Evolutionary conservation across 2,329 filamentous ascomycete genomes (phyloP).

Genomic region (Trichoderma endophyticum): DNA sequence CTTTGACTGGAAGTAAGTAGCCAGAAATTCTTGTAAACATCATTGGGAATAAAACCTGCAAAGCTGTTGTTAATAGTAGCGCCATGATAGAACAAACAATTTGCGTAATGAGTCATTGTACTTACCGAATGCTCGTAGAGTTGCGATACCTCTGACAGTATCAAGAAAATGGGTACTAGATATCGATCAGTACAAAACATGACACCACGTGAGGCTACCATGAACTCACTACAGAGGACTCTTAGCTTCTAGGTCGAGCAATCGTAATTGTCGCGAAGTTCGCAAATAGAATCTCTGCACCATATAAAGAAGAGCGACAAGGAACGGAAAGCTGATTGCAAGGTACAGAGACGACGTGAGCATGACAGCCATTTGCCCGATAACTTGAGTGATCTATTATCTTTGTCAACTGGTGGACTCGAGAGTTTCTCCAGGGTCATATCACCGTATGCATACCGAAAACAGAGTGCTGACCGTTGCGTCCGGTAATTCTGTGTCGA

Average conservation of each 20-base stretch:
- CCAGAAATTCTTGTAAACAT: background rate
- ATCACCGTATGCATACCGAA: background rate
- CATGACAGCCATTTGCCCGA: background rate
- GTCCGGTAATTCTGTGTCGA: background rate
- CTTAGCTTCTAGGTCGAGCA: background rate
- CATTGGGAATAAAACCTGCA: background rate
- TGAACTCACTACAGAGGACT: background rate
- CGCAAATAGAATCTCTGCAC: background rate
- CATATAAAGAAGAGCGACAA: background rate
- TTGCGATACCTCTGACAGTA: background rate
- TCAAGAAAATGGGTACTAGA: background rate
- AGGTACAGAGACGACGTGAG: background rate
- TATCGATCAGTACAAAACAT: background rate
- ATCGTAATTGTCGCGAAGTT: background rate
- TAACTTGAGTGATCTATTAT: background rate
- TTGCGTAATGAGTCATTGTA: background rate
- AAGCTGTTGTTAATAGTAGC: background rate
- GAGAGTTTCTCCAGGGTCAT: background rate
- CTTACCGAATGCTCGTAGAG: background rate
- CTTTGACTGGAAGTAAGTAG: background rate
- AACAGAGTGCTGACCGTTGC: background rate
- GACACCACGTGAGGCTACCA: background rate
- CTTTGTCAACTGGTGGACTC: background rate
- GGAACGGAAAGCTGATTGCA: background rate
- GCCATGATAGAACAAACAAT: background rate